These are phyloP conservation scores for Wickerhamomyces sydowiorum DNA, from an alignment of 805 yeast species.

Conservation along the genomic window DNA sequence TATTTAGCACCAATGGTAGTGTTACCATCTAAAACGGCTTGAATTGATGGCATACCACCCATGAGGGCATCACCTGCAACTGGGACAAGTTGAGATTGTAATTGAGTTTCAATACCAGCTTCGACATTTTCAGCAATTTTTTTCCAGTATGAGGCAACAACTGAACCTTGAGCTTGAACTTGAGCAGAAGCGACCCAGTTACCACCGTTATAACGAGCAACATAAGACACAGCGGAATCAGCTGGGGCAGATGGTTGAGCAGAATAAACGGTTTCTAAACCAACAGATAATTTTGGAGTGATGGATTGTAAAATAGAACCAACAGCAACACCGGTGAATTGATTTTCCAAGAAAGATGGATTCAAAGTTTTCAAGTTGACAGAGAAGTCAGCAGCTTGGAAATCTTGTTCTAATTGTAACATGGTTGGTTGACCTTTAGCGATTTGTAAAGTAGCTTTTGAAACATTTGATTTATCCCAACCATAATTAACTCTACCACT, in stretches of 20 bases:
- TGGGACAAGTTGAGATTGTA: conserved; percentile 72
- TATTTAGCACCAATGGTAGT: conserved; percentile 96
- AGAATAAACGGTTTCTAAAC: conserved; percentile 89
- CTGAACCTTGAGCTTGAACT: conserved; percentile 86
- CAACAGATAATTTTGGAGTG: conserved; percentile 77
- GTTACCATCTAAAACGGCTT: conserved; percentile 82
- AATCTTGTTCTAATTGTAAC: conserved; percentile 95
- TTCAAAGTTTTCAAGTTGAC: conserved; percentile 86
- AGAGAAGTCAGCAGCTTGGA: conserved; percentile 83
- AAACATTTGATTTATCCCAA: conserved; percentile 72
- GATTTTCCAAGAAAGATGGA: conserved; percentile 65
- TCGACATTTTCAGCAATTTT: conserved; percentile 89
- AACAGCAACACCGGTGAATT: conserved; percentile 86
- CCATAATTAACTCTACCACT: conserved; percentile 89
- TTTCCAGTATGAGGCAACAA: conserved; percentile 90
- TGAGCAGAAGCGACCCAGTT: conserved; percentile 94
- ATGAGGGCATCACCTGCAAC: conserved; percentile 61
- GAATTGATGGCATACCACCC: conserved; percentile 76
- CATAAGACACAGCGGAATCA: conserved; percentile 85
- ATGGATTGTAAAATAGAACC: conserved; percentile 88
- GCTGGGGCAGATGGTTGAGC: conserved; percentile 73
- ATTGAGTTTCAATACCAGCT: conserved; percentile 86
- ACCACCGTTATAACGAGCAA: conserved; percentile 82
- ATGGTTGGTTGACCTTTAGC: conserved; percentile 87
- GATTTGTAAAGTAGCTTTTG: conserved; percentile 84